Conservation (phyloP, 176 grass and related monocot species). For the Eleusine coracana region DNA sequence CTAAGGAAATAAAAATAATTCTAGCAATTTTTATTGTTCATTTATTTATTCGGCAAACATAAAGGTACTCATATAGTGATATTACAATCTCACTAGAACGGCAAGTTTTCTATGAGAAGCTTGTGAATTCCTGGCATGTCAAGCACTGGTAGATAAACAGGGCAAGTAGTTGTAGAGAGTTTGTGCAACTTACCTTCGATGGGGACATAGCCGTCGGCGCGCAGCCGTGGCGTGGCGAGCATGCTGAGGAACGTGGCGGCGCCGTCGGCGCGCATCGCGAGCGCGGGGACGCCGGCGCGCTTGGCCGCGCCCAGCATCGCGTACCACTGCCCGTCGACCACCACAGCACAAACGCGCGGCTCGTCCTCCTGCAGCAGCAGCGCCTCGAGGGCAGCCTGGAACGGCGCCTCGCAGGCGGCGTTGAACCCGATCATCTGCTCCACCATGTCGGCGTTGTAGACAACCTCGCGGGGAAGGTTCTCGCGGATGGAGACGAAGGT, state of each 20-base stretch:
- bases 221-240: not conserved
- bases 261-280: not conserved
- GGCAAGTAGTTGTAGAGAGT: not conserved
- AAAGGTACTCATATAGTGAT: too few relatives aligned
- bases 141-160: too few relatives aligned
- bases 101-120: too few relatives aligned
- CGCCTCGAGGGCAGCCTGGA: not conserved
- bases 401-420: constrained; percentile 22
- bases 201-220: not conserved
- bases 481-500: constrained; percentile 39
- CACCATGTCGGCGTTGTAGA: not conserved
- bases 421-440: not conserved
- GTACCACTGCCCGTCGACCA: constrained; percentile 34
- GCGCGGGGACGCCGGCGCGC: not conserved
- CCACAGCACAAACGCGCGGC: not conserved
- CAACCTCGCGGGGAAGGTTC: not conserved
- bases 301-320: not conserved
- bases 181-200: not conserved
- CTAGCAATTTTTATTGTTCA: too few relatives aligned
- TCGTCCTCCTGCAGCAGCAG: not conserved
- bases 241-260: constrained; percentile 10
- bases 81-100: too few relatives aligned
- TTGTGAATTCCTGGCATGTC: too few relatives aligned
- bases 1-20: too few relatives aligned
- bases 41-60: too few relatives aligned